Conservation (phyloP, 495 filamentous ascomycete species). For the Tuber calosporum region DNA sequence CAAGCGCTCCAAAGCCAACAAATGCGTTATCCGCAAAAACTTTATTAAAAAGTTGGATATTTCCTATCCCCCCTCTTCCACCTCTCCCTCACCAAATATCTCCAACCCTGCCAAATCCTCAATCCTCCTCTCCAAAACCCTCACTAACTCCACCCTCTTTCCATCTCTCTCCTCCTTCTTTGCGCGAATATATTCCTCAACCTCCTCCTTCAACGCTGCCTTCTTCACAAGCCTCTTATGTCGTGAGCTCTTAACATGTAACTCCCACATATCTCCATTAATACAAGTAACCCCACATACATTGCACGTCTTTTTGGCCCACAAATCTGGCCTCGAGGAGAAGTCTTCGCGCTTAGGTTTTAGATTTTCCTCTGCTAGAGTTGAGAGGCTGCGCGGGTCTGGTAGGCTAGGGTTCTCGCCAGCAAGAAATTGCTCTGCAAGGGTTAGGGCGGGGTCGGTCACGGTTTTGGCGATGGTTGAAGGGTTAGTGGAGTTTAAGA, state of each 20-base stretch:
- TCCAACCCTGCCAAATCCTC: background rate
- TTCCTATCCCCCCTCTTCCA: background rate
- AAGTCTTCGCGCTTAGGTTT: conserved; percentile 50
- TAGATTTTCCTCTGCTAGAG: conserved; percentile 52
- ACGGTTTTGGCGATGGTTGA: conserved; percentile 54
- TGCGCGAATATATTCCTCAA: conserved; percentile 29
- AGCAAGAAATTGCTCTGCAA: conserved; percentile 50
- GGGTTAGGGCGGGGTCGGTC: no score
- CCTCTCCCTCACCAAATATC: background rate
- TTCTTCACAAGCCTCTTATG: conserved; percentile 50
- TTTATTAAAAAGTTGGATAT: background rate
- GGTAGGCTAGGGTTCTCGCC: conserved; percentile 48
- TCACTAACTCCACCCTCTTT: conserved; percentile 14
- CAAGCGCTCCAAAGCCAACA: background rate
- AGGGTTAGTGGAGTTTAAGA: conserved; percentile 67
- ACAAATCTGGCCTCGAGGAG: conserved; percentile 46
- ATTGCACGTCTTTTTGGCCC: conserved; percentile 57
- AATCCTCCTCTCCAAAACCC: background rate
- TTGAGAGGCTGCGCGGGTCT: conserved; percentile 56
- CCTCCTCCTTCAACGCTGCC: conserved; percentile 24
- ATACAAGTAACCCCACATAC: conserved; percentile 61
- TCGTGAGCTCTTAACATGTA: conserved; percentile 61
- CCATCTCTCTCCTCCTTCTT: conserved; percentile 30
- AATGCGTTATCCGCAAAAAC: background rate
- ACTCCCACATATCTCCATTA: conserved; percentile 65